phyloP scores from a whole-genome alignment of 331 rosid genomes.

The Acacia pycnantha region DNA sequence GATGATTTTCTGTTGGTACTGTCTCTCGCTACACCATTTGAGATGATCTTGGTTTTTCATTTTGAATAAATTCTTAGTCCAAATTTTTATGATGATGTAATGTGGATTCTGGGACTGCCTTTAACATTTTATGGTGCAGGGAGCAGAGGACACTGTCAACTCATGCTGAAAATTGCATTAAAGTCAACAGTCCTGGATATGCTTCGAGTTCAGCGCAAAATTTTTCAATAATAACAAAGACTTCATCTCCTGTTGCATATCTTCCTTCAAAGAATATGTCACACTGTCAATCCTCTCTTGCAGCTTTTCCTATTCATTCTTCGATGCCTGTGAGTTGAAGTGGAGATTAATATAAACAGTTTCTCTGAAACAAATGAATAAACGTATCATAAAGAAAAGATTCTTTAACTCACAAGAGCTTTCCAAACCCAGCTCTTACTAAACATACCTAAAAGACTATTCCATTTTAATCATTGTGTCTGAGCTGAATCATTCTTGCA shows the following conservation, averaged over 20 bases:
- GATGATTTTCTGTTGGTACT: not conserved
- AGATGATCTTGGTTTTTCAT: not conserved
- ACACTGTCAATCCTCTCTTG: constrained; percentile 23
- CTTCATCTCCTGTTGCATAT: constrained; percentile 29
- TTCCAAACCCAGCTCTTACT: not conserved
- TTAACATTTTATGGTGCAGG: constrained; percentile 27
- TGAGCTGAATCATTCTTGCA: not conserved
- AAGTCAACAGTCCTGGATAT: constrained; percentile 19
- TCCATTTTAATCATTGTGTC: not conserved
- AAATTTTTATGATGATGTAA: not conserved
- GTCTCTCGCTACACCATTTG: constrained; percentile 7
- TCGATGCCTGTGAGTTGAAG: constrained; percentile 34
- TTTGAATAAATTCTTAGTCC: not conserved
- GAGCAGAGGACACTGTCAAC: constrained; percentile 35
- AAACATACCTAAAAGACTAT: not conserved
- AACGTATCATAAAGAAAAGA: not conserved
- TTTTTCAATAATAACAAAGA: constrained; percentile 24
- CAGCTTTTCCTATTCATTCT: constrained; percentile 28
- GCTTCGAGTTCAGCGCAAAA: constrained; percentile 27
- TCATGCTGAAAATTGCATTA: constrained; percentile 21
- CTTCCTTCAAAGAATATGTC: constrained; percentile 27
- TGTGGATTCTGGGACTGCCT: constrained; percentile 8
- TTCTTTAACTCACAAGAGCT: not conserved
- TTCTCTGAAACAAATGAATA: not conserved
- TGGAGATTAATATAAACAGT: constrained; percentile 1